Base-by-base conservation (phyloP, 305 asterid genomes). In the Petunia hybrid region DNA sequence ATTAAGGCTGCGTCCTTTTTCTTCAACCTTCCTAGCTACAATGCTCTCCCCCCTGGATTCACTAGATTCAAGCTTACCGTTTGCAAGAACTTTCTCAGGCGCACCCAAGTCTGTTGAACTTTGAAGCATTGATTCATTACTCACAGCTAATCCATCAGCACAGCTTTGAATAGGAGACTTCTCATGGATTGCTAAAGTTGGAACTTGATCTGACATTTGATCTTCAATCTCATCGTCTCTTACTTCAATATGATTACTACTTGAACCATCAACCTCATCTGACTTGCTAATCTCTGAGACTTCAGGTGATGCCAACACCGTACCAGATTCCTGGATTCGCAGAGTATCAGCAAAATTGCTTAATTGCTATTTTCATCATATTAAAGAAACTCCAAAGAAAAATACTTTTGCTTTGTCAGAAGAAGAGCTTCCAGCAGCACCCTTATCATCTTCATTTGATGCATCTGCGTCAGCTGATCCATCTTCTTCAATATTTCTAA, bases 401-500 rank as follows among this genome's bases (percentile, higher is more conserved):
- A 79, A 66, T 83, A 87, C 93, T 85, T 89, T 80, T 91, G 90
- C 94, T 84, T 90, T 93, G 88, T 89, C 93, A 80, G 88, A 78
- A 55, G 95, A 85, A 85, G 91, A 63, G 80, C 85, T 81, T 79
- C 88, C 97, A 78, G 68, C 86, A 82, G 86, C 85, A 73, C 85
- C 88, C 87, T 85, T 92, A 82, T 86, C 91, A 59, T 84, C 85
- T 82, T 83, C 91, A 84, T 86, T 85, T 80, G 88, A 84, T 69
- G 78, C 77, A 69, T 84, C 92, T 76, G 87, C 83, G 85, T 84
- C 89, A 76, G 79, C 89, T 51, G 95, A 82, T 84, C 85, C 97
- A 87, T 57, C 95, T 81, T 91, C 98, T 82, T 97, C 97, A 3
- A 95, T 85, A 86, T 95, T 91, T 87, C 99, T 97, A 90, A 87